phyloP scores from a whole-genome alignment of 2,329 filamentous ascomycete species.

The Aspergillus fructus region DNA sequence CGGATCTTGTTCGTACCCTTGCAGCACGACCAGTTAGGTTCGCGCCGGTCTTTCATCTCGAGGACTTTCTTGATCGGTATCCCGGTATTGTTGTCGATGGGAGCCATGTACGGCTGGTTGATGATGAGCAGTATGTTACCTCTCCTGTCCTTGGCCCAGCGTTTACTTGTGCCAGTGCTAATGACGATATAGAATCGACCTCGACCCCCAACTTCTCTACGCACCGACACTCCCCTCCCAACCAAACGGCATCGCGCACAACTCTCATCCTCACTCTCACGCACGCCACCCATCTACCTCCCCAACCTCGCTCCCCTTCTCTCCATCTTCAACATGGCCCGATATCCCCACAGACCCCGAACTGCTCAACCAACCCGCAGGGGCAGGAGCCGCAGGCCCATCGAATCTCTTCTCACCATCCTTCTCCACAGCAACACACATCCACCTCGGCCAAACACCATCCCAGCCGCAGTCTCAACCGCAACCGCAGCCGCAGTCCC shows the following conservation, averaged over 20 bases:
- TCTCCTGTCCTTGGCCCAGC: too few species aligned
- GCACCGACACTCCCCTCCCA: slow-evolving; percentile 15
- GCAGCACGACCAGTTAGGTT: slow-evolving; percentile 69
- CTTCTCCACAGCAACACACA: slow-evolving; percentile 22
- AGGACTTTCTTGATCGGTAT: slow-evolving; percentile 86
- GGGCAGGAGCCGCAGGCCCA: not conserved
- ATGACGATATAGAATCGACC: slow-evolving; percentile 11
- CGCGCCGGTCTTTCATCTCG: slow-evolving; percentile 76
- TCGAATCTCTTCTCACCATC: slow-evolving; percentile 41
- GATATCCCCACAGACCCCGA: slow-evolving; percentile 10
- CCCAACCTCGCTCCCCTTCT: slow-evolving; percentile 16
- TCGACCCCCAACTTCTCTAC: slow-evolving; percentile 20
- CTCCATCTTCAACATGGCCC: slow-evolving; percentile 23
- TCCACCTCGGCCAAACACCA: slow-evolving; percentile 20
- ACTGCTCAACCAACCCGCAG: slow-evolving; percentile 3
- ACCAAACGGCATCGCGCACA: slow-evolving; percentile 1
- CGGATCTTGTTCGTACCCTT: slow-evolving; percentile 73
- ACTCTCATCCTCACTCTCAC: slow-evolving; percentile 9
- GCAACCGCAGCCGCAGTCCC: slow-evolving; percentile 26
- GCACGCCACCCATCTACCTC: slow-evolving; percentile 1
- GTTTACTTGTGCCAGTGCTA: not conserved
- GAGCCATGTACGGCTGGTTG: slow-evolving; percentile 69
- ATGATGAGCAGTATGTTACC: slow-evolving; percentile 52
- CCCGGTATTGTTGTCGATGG: slow-evolving; percentile 70
- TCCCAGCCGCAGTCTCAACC: slow-evolving; percentile 14